Evolutionary conservation across 2,329 filamentous ascomycete species (phyloP).

Genomic region (Colletotrichum chlorophyti): DNA sequence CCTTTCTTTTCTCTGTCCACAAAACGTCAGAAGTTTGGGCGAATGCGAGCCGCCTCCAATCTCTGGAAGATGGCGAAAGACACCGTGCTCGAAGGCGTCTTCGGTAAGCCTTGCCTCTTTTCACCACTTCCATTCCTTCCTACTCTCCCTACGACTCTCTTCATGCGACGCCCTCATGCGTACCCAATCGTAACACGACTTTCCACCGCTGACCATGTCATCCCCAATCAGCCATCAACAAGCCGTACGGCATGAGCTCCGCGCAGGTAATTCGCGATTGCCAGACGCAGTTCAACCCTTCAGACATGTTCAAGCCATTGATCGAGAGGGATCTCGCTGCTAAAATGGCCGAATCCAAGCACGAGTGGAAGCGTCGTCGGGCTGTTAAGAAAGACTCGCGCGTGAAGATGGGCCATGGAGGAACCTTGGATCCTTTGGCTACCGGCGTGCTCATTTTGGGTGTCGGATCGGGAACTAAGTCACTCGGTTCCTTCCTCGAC

Average conservation of each 20-base stretch:
- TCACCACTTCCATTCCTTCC: background rate
- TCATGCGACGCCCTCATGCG: background rate
- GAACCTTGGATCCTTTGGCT: conserved; percentile 91
- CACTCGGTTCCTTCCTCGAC: conserved; percentile 76
- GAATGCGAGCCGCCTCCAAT: conserved; percentile 40
- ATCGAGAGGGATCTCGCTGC: conserved; percentile 67
- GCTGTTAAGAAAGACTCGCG: conserved; percentile 66
- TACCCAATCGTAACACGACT: background rate
- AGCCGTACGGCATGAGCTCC: conserved; percentile 85
- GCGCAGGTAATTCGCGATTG: conserved; percentile 90
- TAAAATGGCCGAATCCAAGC: conserved; percentile 62
- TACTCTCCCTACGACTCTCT: conserved; percentile 10
- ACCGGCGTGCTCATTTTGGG: conserved; percentile 92
- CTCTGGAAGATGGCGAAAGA: conserved; percentile 60
- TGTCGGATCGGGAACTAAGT: conserved; percentile 86
- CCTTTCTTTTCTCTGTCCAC: background rate
- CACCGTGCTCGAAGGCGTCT: conserved; percentile 62
- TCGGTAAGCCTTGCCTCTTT: conserved; percentile 52
- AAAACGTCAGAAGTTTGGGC: conserved; percentile 1
- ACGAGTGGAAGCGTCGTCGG: conserved; percentile 65
- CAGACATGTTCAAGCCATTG: conserved; percentile 79
- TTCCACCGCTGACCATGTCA: background rate
- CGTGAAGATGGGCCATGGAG: conserved; percentile 95
- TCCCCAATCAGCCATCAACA: conserved; percentile 77
- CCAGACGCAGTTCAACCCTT: conserved; percentile 84